A percentile compares a stretch with the other conserved stretches of the same genome.
Conservation (phyloP, 305 asterid species). For the Fraxinus xanthoxyloides region DNA sequence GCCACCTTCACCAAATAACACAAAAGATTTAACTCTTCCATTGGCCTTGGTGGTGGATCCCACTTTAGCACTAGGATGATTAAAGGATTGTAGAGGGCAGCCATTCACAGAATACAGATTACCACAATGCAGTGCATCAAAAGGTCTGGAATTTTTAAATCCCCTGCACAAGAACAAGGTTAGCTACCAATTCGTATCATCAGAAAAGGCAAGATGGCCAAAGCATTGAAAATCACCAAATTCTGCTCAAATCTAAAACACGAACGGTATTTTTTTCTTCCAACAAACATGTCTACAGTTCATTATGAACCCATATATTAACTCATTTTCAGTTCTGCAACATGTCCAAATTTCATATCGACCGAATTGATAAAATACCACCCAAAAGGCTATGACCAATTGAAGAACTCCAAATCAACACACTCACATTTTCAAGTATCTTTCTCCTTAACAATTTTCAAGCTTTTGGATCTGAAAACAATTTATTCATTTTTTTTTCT, state of each 20-base stretch:
- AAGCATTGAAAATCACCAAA: not conserved
- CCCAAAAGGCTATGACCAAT: not conserved
- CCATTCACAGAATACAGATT: slow-evolving; percentile 35
- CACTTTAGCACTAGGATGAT: slow-evolving; percentile 27
- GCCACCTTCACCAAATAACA: slow-evolving; percentile 36
- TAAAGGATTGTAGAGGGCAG: slow-evolving; percentile 26
- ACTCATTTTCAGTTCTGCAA: not conserved
- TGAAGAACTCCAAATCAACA: not conserved
- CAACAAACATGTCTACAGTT: not conserved
- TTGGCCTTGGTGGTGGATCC: slow-evolving; percentile 35
- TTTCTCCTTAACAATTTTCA: not conserved
- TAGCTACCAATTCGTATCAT: not conserved
- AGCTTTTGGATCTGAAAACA: slow-evolving; percentile 17
- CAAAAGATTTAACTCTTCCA: slow-evolving; percentile 33
- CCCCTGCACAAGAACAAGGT: slow-evolving; percentile 30
- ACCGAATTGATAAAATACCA: not conserved
- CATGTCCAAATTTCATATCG: not conserved
- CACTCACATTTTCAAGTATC: not conserved
- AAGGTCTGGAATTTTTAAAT: slow-evolving; percentile 38
- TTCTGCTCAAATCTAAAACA: slow-evolving; percentile 1
- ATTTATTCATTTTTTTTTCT: not conserved
- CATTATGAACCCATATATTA: not conserved
- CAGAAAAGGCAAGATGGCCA: not conserved
- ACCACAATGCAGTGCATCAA: slow-evolving; percentile 48
- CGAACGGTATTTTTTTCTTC: not conserved